Percentiles rank a stretch among this genome's conserved stretches.
These are phyloP conservation scores for Colletotrichum endophyticum DNA, from an alignment of 2,329 filamentous ascomycete genomes.

Conservation along the genomic window DNA sequence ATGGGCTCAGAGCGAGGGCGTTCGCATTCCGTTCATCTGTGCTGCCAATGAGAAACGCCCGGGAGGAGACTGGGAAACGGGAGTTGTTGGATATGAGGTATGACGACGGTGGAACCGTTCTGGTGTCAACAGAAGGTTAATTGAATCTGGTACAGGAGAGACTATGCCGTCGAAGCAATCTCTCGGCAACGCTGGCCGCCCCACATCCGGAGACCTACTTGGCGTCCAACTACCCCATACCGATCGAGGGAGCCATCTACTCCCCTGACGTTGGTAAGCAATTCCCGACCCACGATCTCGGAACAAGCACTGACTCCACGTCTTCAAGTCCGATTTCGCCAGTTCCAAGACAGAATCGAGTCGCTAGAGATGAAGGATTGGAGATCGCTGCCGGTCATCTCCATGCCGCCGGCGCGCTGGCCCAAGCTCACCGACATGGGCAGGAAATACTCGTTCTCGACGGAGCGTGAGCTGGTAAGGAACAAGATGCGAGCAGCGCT, in stretches of 20 bases:
- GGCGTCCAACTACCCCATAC: constrained; percentile 71
- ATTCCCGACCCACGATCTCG: not conserved
- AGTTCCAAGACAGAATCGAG: constrained; percentile 70
- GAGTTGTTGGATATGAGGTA: constrained; percentile 47
- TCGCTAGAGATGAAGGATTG: constrained; percentile 56
- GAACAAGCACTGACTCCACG: not conserved
- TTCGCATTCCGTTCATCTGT: constrained; percentile 69
- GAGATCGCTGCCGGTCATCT: constrained; percentile 72
- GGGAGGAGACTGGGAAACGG: constrained; percentile 81
- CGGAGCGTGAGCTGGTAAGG: constrained; percentile 73
- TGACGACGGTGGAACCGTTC: not conserved
- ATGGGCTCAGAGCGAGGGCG: constrained; percentile 18
- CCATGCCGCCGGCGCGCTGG: constrained; percentile 73
- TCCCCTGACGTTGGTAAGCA: constrained; percentile 69
- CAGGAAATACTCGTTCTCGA: constrained; percentile 72
- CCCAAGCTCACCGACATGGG: constrained; percentile 74
- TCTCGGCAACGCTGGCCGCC: constrained; percentile 70
- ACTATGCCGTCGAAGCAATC: constrained; percentile 75
- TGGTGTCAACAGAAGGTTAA: not conserved
- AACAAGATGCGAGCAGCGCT: constrained; percentile 76
- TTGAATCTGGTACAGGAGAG: constrained; percentile 58
- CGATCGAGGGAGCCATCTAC: constrained; percentile 71
- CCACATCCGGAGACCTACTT: constrained; percentile 56
- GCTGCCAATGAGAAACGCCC: constrained; percentile 78
- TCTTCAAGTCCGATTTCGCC: constrained; percentile 70